Evolutionary conservation across 2,329 filamentous ascomycete species (phyloP), one percentile per base, ranked within the genome.

Genomic region (Talaromyces sp.): DNA sequence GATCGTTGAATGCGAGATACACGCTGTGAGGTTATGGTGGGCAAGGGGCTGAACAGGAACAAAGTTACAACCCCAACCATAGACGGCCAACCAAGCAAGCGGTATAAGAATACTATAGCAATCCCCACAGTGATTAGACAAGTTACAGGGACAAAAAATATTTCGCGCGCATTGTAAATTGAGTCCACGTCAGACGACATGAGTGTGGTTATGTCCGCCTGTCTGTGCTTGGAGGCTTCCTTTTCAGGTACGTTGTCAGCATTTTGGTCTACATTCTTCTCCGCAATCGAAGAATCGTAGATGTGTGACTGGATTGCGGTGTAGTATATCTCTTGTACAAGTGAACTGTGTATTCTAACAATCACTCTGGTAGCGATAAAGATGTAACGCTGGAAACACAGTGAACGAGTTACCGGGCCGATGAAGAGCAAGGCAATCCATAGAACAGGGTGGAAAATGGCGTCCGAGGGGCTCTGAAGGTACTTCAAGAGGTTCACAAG

Each of bases 171-270:
- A 28, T 72, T 77, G 61, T 77, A 82, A 33, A 86, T 77, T 30
- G 82, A 81, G 59, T 86, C 83, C 10, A 86, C 77, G 65, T 86
- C 84, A 30, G 82, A 82, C 9, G 83, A 81, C 82, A 86, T 85
- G 58, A 86, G 75, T 60, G 84, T 86, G 15, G 82, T 81, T 53
- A 85, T 76, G 17, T 82, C 82, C 8, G 82, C 78, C 3, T 82
- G 81, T 1, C 81, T 77, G 25, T 75, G 71, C 15, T 70, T 72
- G 49, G 72, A 66, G 47, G 72, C 65, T 2, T 63, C 63, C 27
- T 72, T 73, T 63, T 59, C 57, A 15, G 52, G 44, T 64, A 53
- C 63, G 64, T 47, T 63, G 62, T 32, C 66, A 52, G 19, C 13
- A 22, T 56, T 52, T 10, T n/a, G 49, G 15, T 62, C 49, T 19